These are phyloP conservation scores for Zygosaccharomyces sapae DNA, from an alignment of 1,139 yeast species.

Conservation along the genomic window DNA sequence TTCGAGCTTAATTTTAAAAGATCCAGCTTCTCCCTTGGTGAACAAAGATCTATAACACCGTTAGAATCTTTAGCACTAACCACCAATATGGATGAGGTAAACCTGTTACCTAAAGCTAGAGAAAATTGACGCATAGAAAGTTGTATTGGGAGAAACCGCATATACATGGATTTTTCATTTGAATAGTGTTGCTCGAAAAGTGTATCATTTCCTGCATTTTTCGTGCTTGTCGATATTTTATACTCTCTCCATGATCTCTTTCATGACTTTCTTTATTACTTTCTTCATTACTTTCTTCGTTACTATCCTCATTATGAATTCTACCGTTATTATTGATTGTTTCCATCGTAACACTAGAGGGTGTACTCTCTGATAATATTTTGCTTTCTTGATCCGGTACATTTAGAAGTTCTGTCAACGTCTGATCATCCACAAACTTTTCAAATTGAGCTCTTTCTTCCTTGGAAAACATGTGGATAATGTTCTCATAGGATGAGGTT, in stretches of 20 bases:
- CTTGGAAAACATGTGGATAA: constrained; percentile 45
- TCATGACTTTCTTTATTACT: no score
- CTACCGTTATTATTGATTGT: background rate
- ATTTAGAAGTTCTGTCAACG: constrained; percentile 15
- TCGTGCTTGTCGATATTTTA: constrained; percentile 19
- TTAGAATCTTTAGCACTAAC: constrained; percentile 53
- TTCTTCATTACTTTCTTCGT: constrained; percentile 10
- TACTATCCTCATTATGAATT: constrained; percentile 5
- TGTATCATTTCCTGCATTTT: constrained; percentile 8
- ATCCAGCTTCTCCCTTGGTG: constrained; percentile 52
- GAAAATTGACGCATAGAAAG: constrained; percentile 64
- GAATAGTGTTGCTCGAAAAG: constrained; percentile 13
- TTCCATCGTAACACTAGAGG: constrained; percentile 9
- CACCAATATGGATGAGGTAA: constrained; percentile 69
- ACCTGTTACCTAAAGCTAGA: constrained; percentile 69
- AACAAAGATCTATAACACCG: constrained; percentile 58
- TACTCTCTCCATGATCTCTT: constrained; percentile 7
- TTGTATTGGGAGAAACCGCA: constrained; percentile 54
- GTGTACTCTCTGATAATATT: constrained; percentile 12
- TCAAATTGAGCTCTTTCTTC: constrained; percentile 30
- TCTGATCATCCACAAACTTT: constrained; percentile 24
- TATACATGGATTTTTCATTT: constrained; percentile 27
- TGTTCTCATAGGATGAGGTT: constrained; percentile 67
- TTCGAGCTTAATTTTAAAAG: constrained; percentile 35
- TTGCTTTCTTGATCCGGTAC: constrained; percentile 17